These are phyloP conservation scores for Ganoderma leucocontextum DNA, from an alignment of 1,284 basidiomycete genomes.

Conservation along the genomic window DNA sequence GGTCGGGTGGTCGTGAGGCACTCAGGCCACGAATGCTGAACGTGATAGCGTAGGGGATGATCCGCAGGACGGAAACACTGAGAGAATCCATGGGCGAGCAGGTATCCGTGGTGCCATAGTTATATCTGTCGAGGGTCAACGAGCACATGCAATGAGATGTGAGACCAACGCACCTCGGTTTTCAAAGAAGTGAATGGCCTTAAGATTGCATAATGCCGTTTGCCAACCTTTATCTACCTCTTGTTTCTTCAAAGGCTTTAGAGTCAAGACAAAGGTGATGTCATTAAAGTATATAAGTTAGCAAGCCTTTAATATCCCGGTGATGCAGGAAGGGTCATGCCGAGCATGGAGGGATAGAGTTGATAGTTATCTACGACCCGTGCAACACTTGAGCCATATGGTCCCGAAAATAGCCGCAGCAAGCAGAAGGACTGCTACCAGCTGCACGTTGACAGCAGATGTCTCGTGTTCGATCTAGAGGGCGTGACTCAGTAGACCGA, in stretches of 20 bases:
- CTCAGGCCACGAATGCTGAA: background rate
- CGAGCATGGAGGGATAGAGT: background rate
- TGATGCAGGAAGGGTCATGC: background rate
- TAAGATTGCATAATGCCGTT: too few species aligned
- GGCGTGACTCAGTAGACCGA: background rate
- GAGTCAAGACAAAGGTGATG: too few species aligned
- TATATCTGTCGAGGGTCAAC: background rate
- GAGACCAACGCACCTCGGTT: background rate
- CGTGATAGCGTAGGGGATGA: background rate
- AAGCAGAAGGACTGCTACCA: constrained; percentile 46
- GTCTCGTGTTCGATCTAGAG: constrained; percentile 68
- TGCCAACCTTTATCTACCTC: too few species aligned
- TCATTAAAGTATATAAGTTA: background rate
- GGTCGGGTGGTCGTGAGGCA: background rate
- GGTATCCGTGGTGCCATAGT: background rate
- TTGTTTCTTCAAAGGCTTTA: too few species aligned
- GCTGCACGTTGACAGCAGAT: constrained; percentile 58
- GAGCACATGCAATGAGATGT: background rate
- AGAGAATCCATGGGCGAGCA: background rate
- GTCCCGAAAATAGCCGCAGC: constrained; percentile 10
- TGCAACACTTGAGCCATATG: constrained; percentile 25
- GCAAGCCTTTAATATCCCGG: background rate
- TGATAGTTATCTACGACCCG: background rate
- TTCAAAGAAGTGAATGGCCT: too few species aligned
- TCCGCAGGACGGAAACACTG: background rate